Evolutionary conservation across 2,329 filamentous ascomycete species (phyloP).

Genomic region (Zarea fungicola): DNA sequence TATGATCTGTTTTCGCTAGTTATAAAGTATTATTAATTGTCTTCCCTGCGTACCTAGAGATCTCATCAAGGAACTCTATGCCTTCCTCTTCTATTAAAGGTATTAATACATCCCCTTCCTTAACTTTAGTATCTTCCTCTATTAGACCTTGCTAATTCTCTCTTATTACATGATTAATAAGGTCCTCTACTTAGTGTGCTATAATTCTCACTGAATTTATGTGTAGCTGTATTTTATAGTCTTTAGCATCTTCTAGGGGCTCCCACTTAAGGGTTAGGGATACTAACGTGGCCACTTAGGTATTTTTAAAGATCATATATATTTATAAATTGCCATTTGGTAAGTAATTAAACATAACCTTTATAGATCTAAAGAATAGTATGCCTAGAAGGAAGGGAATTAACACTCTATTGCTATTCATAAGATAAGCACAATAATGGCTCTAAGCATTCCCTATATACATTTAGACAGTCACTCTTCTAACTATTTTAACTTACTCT

Average conservation of each 20-base stretch:
- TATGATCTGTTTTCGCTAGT: neutral
- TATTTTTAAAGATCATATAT: neutral
- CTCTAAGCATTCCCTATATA: neutral
- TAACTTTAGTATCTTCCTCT: too few relatives aligned
- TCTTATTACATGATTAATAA: neutral
- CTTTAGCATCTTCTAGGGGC: neutral
- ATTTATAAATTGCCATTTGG: neutral
- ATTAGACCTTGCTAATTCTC: neutral
- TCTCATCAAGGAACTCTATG: too few relatives aligned
- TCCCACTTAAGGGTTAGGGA: neutral
- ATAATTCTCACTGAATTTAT: neutral
- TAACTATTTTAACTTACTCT: neutral
- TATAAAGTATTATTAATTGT: neutral
- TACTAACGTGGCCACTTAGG: neutral
- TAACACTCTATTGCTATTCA: neutral
- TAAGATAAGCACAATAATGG: neutral
- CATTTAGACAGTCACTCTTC: neutral
- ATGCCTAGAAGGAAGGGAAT: neutral
- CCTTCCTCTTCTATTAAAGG: too few relatives aligned
- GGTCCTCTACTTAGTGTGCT: neutral
- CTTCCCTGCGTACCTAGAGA: too few relatives aligned
- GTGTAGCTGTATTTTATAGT: neutral
- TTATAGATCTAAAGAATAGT: neutral
- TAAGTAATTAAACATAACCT: neutral
- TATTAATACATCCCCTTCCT: too few relatives aligned